These are phyloP conservation scores for Colletotrichum destructivum DNA, from an alignment of 2,329 filamentous ascomycete species.

Conservation along the genomic window DNA sequence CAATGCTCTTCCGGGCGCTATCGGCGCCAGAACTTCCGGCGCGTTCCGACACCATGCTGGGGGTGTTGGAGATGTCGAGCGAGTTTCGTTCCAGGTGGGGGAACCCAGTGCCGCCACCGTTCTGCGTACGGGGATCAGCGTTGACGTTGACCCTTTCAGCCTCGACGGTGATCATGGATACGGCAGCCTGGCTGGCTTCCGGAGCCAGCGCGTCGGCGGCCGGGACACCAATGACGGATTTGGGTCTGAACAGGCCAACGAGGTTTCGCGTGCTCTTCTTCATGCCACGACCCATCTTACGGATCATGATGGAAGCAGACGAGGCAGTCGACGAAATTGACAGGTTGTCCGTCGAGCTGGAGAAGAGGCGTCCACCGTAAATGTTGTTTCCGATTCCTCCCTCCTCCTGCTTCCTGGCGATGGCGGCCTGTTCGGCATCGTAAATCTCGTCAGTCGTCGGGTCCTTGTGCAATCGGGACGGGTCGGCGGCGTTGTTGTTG, in stretches of 20 bases:
- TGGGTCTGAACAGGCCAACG: conserved; percentile 94
- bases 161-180: conserved; percentile 96
- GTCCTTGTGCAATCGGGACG: conserved; percentile 75
- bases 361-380: conserved; percentile 89
- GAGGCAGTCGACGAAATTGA: conserved; percentile 93
- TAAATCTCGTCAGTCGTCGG: conserved; percentile 75
- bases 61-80: conserved; percentile 74
- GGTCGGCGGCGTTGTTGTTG: conserved; percentile 48
- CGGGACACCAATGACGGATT: conserved; percentile 87
- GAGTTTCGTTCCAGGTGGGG: conserved; percentile 89
- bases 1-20: conserved; percentile 84
- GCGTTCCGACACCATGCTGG: conserved; percentile 64
- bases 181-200: conserved; percentile 82
- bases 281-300: conserved; percentile 99
- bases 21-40: conserved; percentile 72
- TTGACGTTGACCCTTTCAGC: conserved; percentile 90
- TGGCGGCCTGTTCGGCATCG: conserved; percentile 91
- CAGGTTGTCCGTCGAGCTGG: conserved; percentile 93
- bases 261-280: conserved; percentile 93
- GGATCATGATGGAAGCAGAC: conserved; percentile 92
- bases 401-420: conserved; percentile 93
- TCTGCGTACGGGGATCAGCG: conserved; percentile 76
- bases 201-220: conserved; percentile 77
- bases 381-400: conserved; percentile 93
- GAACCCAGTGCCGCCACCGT: conserved; percentile 82